Conservation (phyloP, 2,329 filamentous ascomycete species). For the Aureobasidium sp. region DNA sequence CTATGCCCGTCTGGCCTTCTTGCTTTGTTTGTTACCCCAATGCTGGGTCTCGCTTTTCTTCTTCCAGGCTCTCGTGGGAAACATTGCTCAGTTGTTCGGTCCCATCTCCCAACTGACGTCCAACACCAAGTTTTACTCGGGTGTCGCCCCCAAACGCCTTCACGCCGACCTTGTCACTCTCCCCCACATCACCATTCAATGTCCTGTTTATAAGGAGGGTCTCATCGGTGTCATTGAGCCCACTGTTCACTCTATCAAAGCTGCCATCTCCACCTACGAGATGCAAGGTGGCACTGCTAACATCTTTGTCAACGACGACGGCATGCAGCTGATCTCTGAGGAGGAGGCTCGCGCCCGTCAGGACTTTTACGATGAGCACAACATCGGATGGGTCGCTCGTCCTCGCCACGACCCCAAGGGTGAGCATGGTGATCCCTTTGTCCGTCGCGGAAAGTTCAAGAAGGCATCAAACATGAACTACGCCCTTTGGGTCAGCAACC, state of each 20-base stretch:
- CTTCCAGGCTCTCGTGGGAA: constrained; percentile 37
- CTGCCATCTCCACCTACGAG: constrained; percentile 43
- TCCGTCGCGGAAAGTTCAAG: constrained; percentile 59
- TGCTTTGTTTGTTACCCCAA: constrained; percentile 46
- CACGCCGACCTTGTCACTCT: constrained; percentile 28
- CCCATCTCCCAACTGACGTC: constrained; percentile 36
- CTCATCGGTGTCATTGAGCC: constrained; percentile 32
- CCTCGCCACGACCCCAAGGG: constrained; percentile 45
- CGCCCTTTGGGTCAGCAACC: constrained; percentile 52
- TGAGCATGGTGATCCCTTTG: constrained; percentile 41
- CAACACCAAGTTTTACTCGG: constrained; percentile 42
- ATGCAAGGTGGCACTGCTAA: constrained; percentile 56
- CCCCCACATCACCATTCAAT: constrained; percentile 49
- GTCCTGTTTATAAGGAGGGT: constrained; percentile 37
- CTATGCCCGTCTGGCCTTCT: constrained; percentile 48
- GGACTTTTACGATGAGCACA: constrained; percentile 43
- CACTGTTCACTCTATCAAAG: constrained; percentile 31
- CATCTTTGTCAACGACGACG: constrained; percentile 62
- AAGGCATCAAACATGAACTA: constrained; percentile 71
- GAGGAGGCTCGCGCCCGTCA: constrained; percentile 37
- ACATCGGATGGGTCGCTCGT: constrained; percentile 43
- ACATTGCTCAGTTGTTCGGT: constrained; percentile 35
- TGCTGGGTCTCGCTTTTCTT: constrained; percentile 52
- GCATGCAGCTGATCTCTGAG: constrained; percentile 52
- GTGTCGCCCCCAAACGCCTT: constrained; percentile 32